phyloP scores from a whole-genome alignment of 2,329 filamentous ascomycete genomes.

The Aspergillus sp. region DNA sequence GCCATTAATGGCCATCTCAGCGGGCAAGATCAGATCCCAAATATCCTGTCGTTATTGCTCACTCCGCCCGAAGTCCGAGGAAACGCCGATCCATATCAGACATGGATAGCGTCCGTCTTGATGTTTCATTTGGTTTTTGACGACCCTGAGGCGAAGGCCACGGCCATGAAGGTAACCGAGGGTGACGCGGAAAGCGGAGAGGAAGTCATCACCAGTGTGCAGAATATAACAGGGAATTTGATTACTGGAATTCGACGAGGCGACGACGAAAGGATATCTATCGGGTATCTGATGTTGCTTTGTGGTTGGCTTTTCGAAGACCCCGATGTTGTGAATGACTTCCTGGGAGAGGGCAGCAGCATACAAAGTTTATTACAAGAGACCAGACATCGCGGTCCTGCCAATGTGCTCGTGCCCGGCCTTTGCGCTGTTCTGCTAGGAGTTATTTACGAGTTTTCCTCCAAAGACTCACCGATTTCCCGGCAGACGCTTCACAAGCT shows the following conservation, averaged over 20 bases:
- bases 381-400: conserved; percentile 52
- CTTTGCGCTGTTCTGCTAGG: conserved; percentile 77
- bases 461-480: conserved; percentile 87
- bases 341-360: conserved; percentile 83
- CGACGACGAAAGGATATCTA: conserved; percentile 67
- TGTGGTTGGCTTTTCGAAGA: conserved; percentile 89
- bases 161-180: conserved; percentile 74
- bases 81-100: conserved; percentile 71
- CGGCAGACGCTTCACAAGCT: conserved; percentile 71
- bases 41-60: conserved; percentile 76
- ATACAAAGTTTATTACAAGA: conserved; percentile 76
- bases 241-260: conserved; percentile 65
- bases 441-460: conserved; percentile 92
- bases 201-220: conserved; percentile 89
- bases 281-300: conserved; percentile 84
- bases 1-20: conserved; percentile 80
- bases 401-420: conserved; percentile 64
- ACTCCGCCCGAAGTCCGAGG: conserved; percentile 52
- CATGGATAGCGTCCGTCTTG: conserved; percentile 82
- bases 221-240: conserved; percentile 78
- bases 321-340: conserved; percentile 81
- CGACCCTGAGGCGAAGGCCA: conserved; percentile 65
- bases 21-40: conserved; percentile 72
- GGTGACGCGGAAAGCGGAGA: conserved; percentile 83
- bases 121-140: conserved; percentile 79